Evolutionary conservation across 1,284 basidiomycete genomes (phyloP), one percentile per base, ranked within the genome.

Genomic region (Mycena sp.): DNA sequence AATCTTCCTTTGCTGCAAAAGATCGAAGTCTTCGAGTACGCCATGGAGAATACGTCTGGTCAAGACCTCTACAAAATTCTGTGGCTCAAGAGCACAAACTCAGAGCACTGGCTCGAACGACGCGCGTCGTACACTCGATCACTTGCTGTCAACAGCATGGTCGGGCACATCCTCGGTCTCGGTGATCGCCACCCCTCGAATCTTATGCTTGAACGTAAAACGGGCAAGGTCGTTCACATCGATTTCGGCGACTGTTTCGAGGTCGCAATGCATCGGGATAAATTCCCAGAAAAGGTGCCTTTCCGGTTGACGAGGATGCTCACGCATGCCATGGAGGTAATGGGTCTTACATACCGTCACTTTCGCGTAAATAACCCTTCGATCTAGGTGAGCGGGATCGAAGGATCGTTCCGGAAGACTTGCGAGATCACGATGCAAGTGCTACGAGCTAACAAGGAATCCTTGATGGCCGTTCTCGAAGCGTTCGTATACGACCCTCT

Each of bases 241-340:
- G 98, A 99, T 78, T 99, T 99, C 71, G 95, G 95, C 49, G 95
- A 97, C 74, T 96, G 95, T 73, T 96, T 96, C 77, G 95, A 96
- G 78, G 90, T 96, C 49, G 94, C 95, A 19, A 95, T 96, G 91
- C 91, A 94, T 70, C 90, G 96, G 69, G 95, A 99, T 79, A 99
- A 99, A 81, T 99, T 97, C 84, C 98, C 98, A 0, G 98, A 99
- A 80, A 98, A 94, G 78, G 95, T 99, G 57, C 98, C 98, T 0
- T 99, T 99, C 90, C 88, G 98, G 48, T 84, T 99, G 67, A 99
- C 98, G n/a, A 85, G 98, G 69, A 99, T 99, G 98, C 85, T 99
- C 62, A 98, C 96, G 29, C 96, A 98, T 77, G 98, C 98, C 4
- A 99, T 99, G 98, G 98, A 99, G 86, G 95, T 95, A 67, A 35